Evolutionary conservation across 805 yeast genomes (phyloP).

Genomic region (Dipodascus geniculatus): DNA sequence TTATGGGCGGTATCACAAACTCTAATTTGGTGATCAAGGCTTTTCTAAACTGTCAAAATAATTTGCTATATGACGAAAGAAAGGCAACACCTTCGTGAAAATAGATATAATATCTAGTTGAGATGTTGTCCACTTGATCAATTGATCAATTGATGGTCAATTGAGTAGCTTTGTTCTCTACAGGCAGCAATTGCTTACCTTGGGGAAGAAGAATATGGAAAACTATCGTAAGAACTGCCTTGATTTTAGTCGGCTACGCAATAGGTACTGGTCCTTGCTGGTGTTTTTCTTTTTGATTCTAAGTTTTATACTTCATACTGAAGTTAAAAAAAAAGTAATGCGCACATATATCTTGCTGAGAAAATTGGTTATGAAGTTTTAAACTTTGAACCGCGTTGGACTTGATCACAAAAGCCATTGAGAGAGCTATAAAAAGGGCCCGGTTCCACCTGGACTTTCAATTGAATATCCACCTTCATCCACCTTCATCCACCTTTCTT

Average conservation of each 20-base stretch:
- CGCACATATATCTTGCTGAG: neutral
- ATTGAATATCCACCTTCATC: neutral
- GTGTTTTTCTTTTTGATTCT: neutral
- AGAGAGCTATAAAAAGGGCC: neutral
- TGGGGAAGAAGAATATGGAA: too few species aligned
- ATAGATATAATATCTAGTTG: too few species aligned
- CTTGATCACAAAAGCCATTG: neutral
- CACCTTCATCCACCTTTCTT: neutral
- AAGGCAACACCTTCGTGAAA: too few species aligned
- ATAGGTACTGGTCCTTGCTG: neutral
- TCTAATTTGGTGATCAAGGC: too few species aligned
- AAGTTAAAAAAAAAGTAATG: neutral
- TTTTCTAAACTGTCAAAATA: too few species aligned
- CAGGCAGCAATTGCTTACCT: too few species aligned
- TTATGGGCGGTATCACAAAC: neutral
- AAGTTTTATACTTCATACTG: neutral
- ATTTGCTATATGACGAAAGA: too few species aligned
- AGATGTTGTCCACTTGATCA: too few species aligned
- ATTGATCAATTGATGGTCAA: too few species aligned
- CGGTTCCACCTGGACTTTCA: too few species aligned
- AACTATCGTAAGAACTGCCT: too few species aligned
- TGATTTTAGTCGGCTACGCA: neutral
- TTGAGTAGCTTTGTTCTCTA: too few species aligned
- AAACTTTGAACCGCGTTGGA: neutral
- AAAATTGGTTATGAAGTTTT: neutral